Evolutionary conservation across 306 rosid genomes (phyloP).

Genomic region (Senna tora): DNA sequence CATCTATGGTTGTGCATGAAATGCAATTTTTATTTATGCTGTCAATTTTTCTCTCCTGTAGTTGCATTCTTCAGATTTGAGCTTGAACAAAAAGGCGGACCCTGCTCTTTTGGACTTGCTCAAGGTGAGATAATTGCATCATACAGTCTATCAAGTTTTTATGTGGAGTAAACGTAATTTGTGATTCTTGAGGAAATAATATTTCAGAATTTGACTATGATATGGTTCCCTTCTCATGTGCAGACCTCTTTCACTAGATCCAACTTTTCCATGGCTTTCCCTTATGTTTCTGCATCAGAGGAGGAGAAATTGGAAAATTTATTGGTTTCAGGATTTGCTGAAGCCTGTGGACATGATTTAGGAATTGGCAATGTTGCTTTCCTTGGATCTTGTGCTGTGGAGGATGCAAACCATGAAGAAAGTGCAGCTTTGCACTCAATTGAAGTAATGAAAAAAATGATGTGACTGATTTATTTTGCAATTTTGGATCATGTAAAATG

Average conservation of each 20-base stretch:
- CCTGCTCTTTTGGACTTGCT: slow-evolving; percentile 71
- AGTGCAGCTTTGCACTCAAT: slow-evolving; percentile 57
- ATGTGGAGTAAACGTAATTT: slow-evolving; percentile 8
- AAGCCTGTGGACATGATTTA: slow-evolving; percentile 70
- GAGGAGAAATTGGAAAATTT: slow-evolving; percentile 60
- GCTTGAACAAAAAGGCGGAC: slow-evolving; percentile 53
- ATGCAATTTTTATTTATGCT: neutral
- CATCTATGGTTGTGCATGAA: neutral
- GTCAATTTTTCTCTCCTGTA: slow-evolving; percentile 45
- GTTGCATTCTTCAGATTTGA: slow-evolving; percentile 81
- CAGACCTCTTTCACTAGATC: slow-evolving; percentile 75
- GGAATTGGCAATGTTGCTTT: slow-evolving; percentile 58
- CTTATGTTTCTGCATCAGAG: slow-evolving; percentile 78
- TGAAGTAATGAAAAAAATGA: slow-evolving; percentile 60
- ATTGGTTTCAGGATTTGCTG: slow-evolving; percentile 74
- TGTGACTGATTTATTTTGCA: slow-evolving; percentile 28
- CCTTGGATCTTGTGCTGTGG: slow-evolving; percentile 67
- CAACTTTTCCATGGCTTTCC: slow-evolving; percentile 90
- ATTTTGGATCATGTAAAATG: slow-evolving; percentile 36
- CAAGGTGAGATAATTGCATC: slow-evolving; percentile 60
- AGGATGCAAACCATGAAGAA: slow-evolving; percentile 49
- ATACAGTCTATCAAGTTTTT: slow-evolving; percentile 19
- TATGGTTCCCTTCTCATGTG: slow-evolving; percentile 38
- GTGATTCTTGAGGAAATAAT: slow-evolving; percentile 1
- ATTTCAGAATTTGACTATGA: slow-evolving; percentile 29